A percentile compares a stretch with the other conserved stretches of the same genome.
phyloP scores from a whole-genome alignment of 768 basidiomycete species.

The Xerocomellus chrysenteron region DNA sequence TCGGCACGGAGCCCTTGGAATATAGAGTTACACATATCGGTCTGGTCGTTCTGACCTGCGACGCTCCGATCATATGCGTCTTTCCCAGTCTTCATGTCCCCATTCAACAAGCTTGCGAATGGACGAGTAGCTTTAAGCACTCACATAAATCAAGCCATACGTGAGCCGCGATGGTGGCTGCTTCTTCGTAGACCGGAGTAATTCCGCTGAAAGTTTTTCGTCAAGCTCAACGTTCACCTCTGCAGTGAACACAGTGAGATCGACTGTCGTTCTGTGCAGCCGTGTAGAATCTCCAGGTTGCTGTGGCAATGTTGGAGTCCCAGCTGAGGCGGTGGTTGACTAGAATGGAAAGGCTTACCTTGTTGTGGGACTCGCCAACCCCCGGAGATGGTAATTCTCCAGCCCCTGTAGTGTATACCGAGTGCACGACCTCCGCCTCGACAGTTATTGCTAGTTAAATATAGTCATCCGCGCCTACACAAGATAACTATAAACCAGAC shows the following conservation, averaged over 20 bases:
- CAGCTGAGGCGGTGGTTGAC: neutral
- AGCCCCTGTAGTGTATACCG: too few species aligned
- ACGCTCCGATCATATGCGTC: slow-evolving; percentile 3
- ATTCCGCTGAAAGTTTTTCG: neutral
- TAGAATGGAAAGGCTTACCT: neutral
- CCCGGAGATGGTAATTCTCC: too few species aligned
- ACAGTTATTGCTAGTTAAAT: slow-evolving; percentile 61
- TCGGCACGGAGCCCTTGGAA: slow-evolving; percentile 12
- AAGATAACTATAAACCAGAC: neutral
- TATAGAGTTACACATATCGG: neutral
- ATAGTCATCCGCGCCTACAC: neutral
- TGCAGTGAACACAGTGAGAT: slow-evolving; percentile 31
- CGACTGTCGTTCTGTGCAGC: neutral
- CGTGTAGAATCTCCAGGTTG: neutral
- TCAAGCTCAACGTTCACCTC: neutral
- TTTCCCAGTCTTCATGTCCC: neutral
- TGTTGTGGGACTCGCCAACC: slow-evolving; percentile 32
- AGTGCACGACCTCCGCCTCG: slow-evolving; percentile 55
- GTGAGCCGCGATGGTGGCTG: neutral
- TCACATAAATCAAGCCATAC: slow-evolving; percentile 7
- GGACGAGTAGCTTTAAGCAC: neutral
- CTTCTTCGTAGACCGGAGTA: slow-evolving; percentile 2
- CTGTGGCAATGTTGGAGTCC: too few species aligned
- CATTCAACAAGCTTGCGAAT: neutral
- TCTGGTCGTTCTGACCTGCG: neutral